Conservation (phyloP, 441 rosid species). For the Daphne laureola region DNA sequence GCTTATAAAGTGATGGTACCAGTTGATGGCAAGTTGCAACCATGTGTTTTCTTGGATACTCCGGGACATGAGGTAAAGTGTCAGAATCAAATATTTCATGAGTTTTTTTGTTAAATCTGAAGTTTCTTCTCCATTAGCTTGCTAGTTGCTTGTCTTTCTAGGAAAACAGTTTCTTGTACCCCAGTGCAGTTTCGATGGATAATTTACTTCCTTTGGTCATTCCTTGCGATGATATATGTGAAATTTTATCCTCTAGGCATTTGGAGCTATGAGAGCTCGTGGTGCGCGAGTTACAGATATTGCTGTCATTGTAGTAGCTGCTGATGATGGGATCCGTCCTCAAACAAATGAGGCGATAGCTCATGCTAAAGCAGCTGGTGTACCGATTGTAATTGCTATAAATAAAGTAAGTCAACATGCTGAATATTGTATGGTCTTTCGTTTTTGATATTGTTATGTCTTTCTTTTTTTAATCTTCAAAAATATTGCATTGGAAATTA, state of each 20-base stretch:
- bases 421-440: neutral
- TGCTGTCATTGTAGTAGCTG: constrained; percentile 93
- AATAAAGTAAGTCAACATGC: constrained; percentile 53
- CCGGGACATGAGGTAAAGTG: constrained; percentile 92
- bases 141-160: constrained; percentile 3
- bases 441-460: constrained; percentile 7
- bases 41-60: constrained; percentile 96
- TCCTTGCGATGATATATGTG: constrained; percentile 24
- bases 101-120: constrained; percentile 8
- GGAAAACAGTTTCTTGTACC: constrained; percentile 1
- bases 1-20: constrained; percentile 81
- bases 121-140: constrained; percentile 8
- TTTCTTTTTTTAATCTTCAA: constrained; percentile 8
- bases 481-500: constrained; percentile 7
- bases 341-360: constrained; percentile 98
- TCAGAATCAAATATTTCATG: constrained; percentile 9
- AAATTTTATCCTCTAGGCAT: constrained; percentile 58
- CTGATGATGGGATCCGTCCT: constrained; percentile 98
- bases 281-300: constrained; percentile 97
- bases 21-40: constrained; percentile 69
- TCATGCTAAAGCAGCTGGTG: constrained; percentile 95
- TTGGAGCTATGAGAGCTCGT: constrained; percentile 99
- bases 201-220: constrained; percentile 13
- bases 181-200: constrained; percentile 10
- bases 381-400: constrained; percentile 85